Evolutionary conservation across 345 rosid species (phyloP), one percentile per base, ranked within the genome.

Genomic region (Moricandia moricandioides): DNA sequence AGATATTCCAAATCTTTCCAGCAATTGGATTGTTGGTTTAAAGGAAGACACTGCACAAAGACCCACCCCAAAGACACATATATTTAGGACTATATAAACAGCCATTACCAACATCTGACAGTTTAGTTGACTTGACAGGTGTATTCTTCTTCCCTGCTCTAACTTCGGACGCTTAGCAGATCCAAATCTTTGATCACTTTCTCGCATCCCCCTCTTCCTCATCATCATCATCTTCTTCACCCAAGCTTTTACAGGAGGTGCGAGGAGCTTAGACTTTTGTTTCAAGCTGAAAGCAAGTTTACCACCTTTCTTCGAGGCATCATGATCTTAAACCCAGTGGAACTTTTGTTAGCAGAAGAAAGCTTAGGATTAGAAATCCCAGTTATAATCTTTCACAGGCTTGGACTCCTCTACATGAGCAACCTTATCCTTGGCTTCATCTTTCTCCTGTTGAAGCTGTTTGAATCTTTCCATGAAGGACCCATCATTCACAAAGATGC

Each of bases 381-480:
- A 16, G 84, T 79, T 29, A 84, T 65, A 29, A 89, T 81, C 78
- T 82, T 82, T 72, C 78, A 82, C 81, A 8, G 92, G 98, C 75
- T 83, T 92, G 79, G 92, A 86, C 33, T 84, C 92, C 81, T 85
- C 87, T 3, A 81, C 83, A 7, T 47, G 66, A 12, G 70, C 14
- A 64, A 69, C 71, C 61, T 83, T 84, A 18, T 79, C 89, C 67
- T 79, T 77, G 0, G 73, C 88, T 82, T 83, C 79, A 65, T 67
- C 89, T 64, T 88, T 88, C 74, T 83, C 94, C 80, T 89, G 89
- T 77, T 92, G 98, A 84, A 92, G 94, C 74, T 88, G 97, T 78
- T 85, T 92, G 85, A 95, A 95, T 87, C 88, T 90, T 90, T 95
- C 99, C 99, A 95, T 89, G 86, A 95, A 95, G 1, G 99, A 95